Base-by-base conservation (phyloP, 441 rosid genomes). In the Jatropha multifida region DNA sequence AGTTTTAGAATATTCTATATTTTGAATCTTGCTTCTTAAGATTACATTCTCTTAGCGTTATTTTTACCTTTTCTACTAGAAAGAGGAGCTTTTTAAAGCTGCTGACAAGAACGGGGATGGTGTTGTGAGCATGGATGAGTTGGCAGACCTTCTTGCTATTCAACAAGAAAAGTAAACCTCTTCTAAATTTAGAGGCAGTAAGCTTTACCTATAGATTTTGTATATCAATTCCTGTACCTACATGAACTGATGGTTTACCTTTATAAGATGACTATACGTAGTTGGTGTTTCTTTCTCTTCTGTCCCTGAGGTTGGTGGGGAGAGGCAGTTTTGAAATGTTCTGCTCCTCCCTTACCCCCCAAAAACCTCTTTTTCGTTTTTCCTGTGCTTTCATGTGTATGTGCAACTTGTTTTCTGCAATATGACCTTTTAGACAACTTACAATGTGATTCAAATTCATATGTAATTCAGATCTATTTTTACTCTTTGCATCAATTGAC, bases 91-190 rank as follows among this genome's bases (percentile, higher is more conserved):
- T 68, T 95, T 95, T 76, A 90, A 80, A 85, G 92, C 91, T 65
- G 97, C 97, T 79, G 98, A 93, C 81, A 71, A 74, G 74, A 92
- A 95, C 77, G 91, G 92, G 73, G 99, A 95, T 44, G 94, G 92
- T 77, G 90, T 85, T 81, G 99, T 95, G 83, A 87, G 89, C 85
- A 77, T 93, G 79, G 98, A 95, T 78, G 99, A 95, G 85, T 84
- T 95, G 78, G 96, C 99, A 81, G 84, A 77, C 49, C 94, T 93
- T 79, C 98, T 93, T 81, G 93, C 96, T 65, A 63, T 83, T 77
- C 98, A 95, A 76, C 99, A 93, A 75, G 98, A 93, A 85, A 85
- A 83, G 99, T 95, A 92, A 88, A 77, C 58, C 76, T 69, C 66
- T 65, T 65, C 40, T 54, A 59, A 59, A 44, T 75, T 75, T 72